Evolutionary conservation across 148 eudicot species (phyloP), one percentile per base, ranked within the genome.

Genomic region (Spergularia marina): DNA sequence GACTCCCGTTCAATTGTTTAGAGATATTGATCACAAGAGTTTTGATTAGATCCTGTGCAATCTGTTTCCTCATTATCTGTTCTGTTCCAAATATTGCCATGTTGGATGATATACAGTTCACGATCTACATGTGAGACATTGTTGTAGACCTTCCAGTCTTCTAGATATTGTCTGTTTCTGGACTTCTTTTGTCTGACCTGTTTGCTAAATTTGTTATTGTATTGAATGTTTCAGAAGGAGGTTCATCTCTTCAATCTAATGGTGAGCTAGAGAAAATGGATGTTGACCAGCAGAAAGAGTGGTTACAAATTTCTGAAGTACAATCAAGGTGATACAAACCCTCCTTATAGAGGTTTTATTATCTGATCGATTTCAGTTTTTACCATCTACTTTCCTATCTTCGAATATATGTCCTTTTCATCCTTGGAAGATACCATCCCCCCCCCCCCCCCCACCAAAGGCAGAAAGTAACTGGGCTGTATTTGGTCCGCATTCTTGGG

Each of bases 241-340:
- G 73, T 67, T 77, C 86, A 83, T 62, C 80, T 54, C 71, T 69
- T 60, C 84, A 79, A 68, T 80, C 75, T 59, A 72, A 68, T 61
- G 87, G 76, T 61, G 81, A 81, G 54, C 69, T 76, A 75, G 82
- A 74, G 52, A 63, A 76, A 76, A 70, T 63, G 56, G 85, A 82
- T 59, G 82, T 34, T 65, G 87, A 85, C 54, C 77, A 71, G 79
- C 91, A 91, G 81, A 84, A 87, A 73, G 93, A 90, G 68, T 94
- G 98, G 98, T 60, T 60, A 54, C 81, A 71, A 68, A 89, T 91
- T 54, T 86, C 88, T 79, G 78, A 87, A 80, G 89, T 89, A 81
- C 97, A 94, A 5, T 82, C 93, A 60, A 94, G 96, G 97, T 94
- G 85, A 40, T 54, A 55, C 55, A 15, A 65, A 56, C 25, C 18